phyloP scores from a whole-genome alignment of 306 rosid genomes.

The Crataegus laevigata region DNA sequence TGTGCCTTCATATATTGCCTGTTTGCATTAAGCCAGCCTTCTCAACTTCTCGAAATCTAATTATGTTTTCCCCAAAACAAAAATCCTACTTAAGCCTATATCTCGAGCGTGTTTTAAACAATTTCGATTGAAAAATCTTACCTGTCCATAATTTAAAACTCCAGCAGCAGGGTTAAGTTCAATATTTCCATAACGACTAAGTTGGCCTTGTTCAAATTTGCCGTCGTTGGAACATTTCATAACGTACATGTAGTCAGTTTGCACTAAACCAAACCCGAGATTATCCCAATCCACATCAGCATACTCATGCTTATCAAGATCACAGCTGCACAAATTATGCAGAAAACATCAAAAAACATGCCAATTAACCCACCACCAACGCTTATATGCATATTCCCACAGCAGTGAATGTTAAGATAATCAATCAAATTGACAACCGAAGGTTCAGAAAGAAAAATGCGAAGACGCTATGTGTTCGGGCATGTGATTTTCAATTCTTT shows the following conservation, averaged over 20 bases:
- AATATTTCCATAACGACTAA: slow-evolving; percentile 54
- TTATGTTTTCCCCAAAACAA: not conserved
- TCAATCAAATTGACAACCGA: too few relatives aligned
- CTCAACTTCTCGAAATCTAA: too few relatives aligned
- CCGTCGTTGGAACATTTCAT: slow-evolving; percentile 39
- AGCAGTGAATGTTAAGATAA: not conserved
- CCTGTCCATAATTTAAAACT: slow-evolving; percentile 87
- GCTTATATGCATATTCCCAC: not conserved
- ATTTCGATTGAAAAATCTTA: not conserved
- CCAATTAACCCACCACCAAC: not conserved
- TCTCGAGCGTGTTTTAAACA: not conserved
- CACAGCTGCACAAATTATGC: not conserved
- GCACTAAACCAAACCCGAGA: slow-evolving; percentile 65
- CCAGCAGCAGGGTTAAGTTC: slow-evolving; percentile 78
- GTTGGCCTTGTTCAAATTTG: slow-evolving; percentile 46
- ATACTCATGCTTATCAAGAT: slow-evolving; percentile 38
- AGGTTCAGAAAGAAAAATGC: not conserved
- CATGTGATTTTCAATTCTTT: not conserved
- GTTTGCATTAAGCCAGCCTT: not conserved
- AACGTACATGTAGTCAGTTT: slow-evolving; percentile 69
- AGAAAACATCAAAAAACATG: not conserved
- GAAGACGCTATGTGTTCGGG: not conserved
- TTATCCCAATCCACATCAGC: slow-evolving; percentile 70
- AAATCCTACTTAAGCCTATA: not conserved
- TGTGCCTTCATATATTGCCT: slow-evolving; percentile 87